Base-by-base conservation (phyloP, 805 yeast genomes). In the Sugiyamaella boreocaroliniensis region DNA sequence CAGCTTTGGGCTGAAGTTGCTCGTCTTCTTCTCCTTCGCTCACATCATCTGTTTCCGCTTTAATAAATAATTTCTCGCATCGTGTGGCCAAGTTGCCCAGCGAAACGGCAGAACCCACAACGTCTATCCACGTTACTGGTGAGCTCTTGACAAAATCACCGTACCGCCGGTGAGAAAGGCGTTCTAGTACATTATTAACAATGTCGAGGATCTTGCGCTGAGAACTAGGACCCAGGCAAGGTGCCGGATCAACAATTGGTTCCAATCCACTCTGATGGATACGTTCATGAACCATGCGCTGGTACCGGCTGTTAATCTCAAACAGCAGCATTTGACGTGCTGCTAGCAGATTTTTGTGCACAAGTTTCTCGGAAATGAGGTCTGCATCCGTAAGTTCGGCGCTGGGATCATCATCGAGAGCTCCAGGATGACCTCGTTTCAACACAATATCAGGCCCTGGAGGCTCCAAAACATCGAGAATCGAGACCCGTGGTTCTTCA, bases 221-320 rank as follows among this genome's bases (percentile, higher is more conserved):
- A 32, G 55, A 18, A 49, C 56, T 59, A 1, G 34, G 40, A 5
- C 58, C 56, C 15, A 60, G 41, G 11, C 10, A 15, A 1, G 59
- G 57, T 2, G 44, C 37, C 6, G 54, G 51, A 18, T 48, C 54
- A 0, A 52, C 37, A 1, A 34, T 22, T 5, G 60, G 61, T 16
- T 34, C 51, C 9, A 42, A 22, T 2, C 40, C 37, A 2, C 11
- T 19, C 37, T 12, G 11, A n/a, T 55, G 59, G 43, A 66, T 57
- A 11, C 61, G 52, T 5, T 48, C 18, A 54, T 66, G 43, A 4
- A 66, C 58, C 1, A 18, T 40, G 7, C 55, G 40, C 37, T 63
- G 64, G 40, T 61, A 57, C 1, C 45, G 53, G 6, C 58, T 59
- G 40, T 62, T 55, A 15, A 61, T 43, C 8, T 68, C 70, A 6